Base-by-base conservation (phyloP, 768 basidiomycete genomes). In the Suillus alpinus region DNA sequence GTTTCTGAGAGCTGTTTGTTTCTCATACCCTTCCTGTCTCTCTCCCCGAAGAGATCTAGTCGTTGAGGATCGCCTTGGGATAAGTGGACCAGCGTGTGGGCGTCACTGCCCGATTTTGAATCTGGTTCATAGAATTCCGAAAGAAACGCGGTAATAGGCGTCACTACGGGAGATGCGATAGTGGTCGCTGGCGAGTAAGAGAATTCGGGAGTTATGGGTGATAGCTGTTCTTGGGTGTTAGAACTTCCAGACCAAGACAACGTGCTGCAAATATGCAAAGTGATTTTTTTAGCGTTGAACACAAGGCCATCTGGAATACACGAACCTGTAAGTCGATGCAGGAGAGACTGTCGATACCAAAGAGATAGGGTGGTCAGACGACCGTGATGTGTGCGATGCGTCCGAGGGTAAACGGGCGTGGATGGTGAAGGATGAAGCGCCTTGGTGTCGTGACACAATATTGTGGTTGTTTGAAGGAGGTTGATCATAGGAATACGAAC, bases 281-380 rank as follows among this genome's bases (percentile, higher is more conserved):
- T 9, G 39, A 46, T 12, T 29, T 31, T 29, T 31, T 52, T 23
- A 41, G 40, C 12, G 34, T 20, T 34, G n/a, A 23, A 5, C 8
- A 43, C 26, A 29, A 4, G 31, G 1, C 18, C 29, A 16, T 14
- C 20, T n/a, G 18, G 18, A 39, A 36, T 18, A 7, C 16, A 59
- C 72, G 9, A 39, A 73, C 72, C 72, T 73, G 61, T 60, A 65
- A 16, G 59, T 41, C 32, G 69, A 73, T 50, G 61, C 60, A n/a
- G 73, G 71, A 4, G 71, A 66, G 13, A 66, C 31, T 1, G 49
- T 50, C 5, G 31, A 18, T 32, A n/a, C 60, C n/a, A 71, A 69
- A 2, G 72, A 64, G 6, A 63, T 53, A 37, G 66, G 56, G 18
- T 63, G 40, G 4, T 37, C 36, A 37, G 36, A 53, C 14, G 9